Percentiles rank a stretch among this genome's conserved stretches.
These are phyloP conservation scores for Alnus rubra DNA, from an alignment of 306 rosid species.

Conservation along the genomic window DNA sequence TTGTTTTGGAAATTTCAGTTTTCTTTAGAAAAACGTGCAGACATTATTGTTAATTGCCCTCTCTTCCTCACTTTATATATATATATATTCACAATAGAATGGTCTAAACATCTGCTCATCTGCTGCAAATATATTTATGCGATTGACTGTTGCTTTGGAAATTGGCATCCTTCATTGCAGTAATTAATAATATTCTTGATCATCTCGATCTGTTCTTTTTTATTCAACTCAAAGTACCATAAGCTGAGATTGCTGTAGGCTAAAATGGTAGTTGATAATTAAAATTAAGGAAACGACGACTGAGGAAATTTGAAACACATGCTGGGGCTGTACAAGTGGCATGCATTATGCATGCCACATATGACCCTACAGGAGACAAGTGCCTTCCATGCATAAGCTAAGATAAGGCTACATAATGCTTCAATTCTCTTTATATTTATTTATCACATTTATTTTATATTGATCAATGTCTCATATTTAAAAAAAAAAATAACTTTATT, in stretches of 20 bases:
- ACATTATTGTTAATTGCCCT: background rate
- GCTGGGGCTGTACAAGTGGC: constrained; percentile 59
- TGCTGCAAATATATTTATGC: background rate
- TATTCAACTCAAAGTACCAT: background rate
- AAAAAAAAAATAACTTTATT: no score
- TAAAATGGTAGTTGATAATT: background rate
- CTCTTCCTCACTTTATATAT: background rate
- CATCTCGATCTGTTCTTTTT: background rate
- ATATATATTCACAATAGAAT: background rate
- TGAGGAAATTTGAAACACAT: constrained; percentile 20
- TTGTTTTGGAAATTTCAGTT: background rate
- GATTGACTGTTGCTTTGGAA: background rate
- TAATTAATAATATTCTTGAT: background rate
- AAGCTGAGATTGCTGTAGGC: no score
- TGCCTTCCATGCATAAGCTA: constrained; percentile 28
- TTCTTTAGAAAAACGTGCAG: background rate
- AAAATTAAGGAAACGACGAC: background rate
- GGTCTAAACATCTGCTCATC: background rate
- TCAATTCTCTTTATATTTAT: no score
- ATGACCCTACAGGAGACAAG: constrained; percentile 26
- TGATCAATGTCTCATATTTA: no score
- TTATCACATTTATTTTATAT: no score
- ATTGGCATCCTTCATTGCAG: background rate
- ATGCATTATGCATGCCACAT: constrained; percentile 33
- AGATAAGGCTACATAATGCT: no score